Base-by-base conservation (phyloP, 805 yeast genomes). In the Wickerhamomyces bisporus region DNA sequence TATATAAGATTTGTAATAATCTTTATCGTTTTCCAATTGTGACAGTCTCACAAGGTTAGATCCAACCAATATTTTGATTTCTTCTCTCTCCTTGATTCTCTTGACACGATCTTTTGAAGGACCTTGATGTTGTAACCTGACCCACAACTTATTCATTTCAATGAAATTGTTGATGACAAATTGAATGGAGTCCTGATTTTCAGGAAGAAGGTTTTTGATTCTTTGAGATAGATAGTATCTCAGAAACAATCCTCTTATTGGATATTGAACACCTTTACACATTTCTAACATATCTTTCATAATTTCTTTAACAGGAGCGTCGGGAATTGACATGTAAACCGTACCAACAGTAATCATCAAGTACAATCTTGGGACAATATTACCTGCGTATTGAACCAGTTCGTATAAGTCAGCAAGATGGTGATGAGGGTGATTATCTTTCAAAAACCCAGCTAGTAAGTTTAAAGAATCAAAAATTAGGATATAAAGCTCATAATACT, bases 81-180 rank as follows among this genome's bases (percentile, higher is more conserved):
- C 97, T 52, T 81, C 79, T 17, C 98, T 71, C 61, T 93, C 98
- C 42, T 70, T 72, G 17, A 72, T 74, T 40, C 97, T 71, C 57
- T 82, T 76, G 27, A 70, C 77, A 28, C 86, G 73, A 51, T 91
- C 96, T 30, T 84, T 74, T 4, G 91, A 76, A 44, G 87, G 96
- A 2, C 98, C 98, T 61, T 88, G 96, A 58, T 89, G 96, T 62
- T 91, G 98, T 47, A 89, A 67, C 36, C 98, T 74, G 4, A 93
- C 98, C 98, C 98, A 93, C 33, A 93, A 69, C 60, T 93, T 93
- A 66, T 93, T 93, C 98, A 93, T 93, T 59, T 93, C 98, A 40
- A 91, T 79, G 58, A 93, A 93, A 58, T 93, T 93, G 15, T 86
- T 77, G 36, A 86, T 71, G 26, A 89, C 75, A 54, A 89, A 91